Base-by-base conservation (phyloP, 2,329 filamentous ascomycete genomes). In the Rhinocladiella mackenziei region DNA sequence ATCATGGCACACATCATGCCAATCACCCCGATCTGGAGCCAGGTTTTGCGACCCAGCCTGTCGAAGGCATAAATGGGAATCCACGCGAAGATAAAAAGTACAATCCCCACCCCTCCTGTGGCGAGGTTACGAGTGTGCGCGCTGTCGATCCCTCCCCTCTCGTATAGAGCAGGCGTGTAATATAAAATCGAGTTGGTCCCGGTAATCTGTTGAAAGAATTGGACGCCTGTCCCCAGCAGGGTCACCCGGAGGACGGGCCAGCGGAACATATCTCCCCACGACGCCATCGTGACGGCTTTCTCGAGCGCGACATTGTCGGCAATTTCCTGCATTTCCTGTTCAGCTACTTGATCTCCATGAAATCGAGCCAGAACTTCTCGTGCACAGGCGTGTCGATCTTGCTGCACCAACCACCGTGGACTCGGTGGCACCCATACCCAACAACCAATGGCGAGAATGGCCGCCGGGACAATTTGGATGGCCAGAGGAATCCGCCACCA, bases 101-200 rank as follows among this genome's bases (percentile, higher is more conserved):
- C 61, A 1, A 71, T 68, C 14, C 72, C 72, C 53, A 65, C 72
- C 47, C 75, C 67, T 3, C 73, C 73, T 46, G 73, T 69, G 31
- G 75, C 72, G 62, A 75, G 67, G 7, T 76, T 64, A 0, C 71
- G 71, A 1, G 65, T 70, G 10, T 65, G 39, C 3, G 39, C 64
- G 1, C 63, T 68, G 2, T 60, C 57, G 26, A 75, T 66, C 3
- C 70, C 71, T 0, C 74, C 62, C 2, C 67, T 62, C n/a, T 60
- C 56, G 52, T 73, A 74, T 28, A 74, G 65, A 0, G 64, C 59
- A 1, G 1, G 60, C 3, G 66, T 63, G 29, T 71, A 70, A 47
- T 65, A 68, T 34, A 36, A 18, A 11, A 71, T 69, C 3, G 71
- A 64, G 32, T 71, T 73, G 42, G 69, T 69, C 7, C 72, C 72